These are phyloP conservation scores for Micromonas pusilla DNA, from an alignment of 139 green algal genomes.

Conservation along the genomic window DNA sequence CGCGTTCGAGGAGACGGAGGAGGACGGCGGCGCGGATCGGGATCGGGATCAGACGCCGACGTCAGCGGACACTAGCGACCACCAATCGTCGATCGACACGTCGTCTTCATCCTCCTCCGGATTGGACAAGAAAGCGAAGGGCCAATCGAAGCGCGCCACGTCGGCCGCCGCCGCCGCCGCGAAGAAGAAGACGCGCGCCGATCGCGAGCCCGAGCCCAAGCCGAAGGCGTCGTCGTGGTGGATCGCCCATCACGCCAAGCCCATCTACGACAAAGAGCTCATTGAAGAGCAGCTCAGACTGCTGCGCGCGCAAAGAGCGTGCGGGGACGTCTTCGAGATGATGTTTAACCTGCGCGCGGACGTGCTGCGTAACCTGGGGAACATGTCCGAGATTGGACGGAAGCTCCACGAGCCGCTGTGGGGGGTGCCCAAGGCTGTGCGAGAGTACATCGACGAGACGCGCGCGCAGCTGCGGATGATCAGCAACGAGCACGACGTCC, in stretches of 20 bases:
- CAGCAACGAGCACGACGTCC: constrained; percentile 42
- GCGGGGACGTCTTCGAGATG: constrained; percentile 63
- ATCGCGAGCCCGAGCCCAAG: too few species aligned
- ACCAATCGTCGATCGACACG: too few species aligned
- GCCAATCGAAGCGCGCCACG: background rate
- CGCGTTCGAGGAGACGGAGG: too few species aligned
- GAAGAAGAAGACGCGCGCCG: background rate
- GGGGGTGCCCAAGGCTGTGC: constrained; percentile 64
- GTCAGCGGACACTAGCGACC: too few species aligned
- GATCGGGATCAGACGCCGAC: too few species aligned
- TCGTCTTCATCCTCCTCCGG: too few species aligned
- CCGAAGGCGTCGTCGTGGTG: too few species aligned
- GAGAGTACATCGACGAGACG: constrained; percentile 89
- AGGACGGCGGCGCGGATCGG: too few species aligned
- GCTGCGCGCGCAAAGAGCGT: constrained; percentile 26
- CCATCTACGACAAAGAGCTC: constrained; percentile 72
- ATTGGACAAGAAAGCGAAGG: too few species aligned
- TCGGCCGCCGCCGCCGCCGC: background rate
- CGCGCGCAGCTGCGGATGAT: constrained; percentile 57
- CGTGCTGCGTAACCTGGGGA: constrained; percentile 90
- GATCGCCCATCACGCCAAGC: too few species aligned
- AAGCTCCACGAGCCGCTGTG: constrained; percentile 1
- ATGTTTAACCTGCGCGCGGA: constrained; percentile 85
- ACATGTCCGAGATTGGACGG: constrained; percentile 49
- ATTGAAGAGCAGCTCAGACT: constrained; percentile 56